A percentile compares a stretch with the other conserved stretches of the same genome.
These are phyloP conservation scores for Hebeloma cylindrosporum DNA, from an alignment of 768 basidiomycete genomes.

Conservation along the genomic window DNA sequence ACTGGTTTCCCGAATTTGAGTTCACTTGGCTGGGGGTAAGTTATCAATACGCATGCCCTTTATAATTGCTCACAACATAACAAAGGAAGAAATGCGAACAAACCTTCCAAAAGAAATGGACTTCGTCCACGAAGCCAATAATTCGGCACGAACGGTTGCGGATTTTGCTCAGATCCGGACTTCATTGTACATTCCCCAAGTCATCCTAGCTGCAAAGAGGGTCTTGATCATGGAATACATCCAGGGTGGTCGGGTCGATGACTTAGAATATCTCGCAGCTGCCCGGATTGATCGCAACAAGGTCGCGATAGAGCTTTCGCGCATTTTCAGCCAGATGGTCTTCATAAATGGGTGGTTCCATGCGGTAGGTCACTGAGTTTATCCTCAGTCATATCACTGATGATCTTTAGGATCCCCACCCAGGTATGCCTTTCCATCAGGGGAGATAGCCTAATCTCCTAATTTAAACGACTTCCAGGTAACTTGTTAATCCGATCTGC, in stretches of 20 bases:
- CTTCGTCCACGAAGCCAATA: slow-evolving; percentile 86
- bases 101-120: slow-evolving; percentile 95
- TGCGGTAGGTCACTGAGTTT: slow-evolving; percentile 49
- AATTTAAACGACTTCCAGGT: slow-evolving; percentile 40
- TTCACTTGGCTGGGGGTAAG: slow-evolving; percentile 84
- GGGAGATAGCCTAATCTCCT: not conserved
- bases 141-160: slow-evolving; percentile 65
- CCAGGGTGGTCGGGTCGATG: slow-evolving; percentile 85
- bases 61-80: slow-evolving; percentile 36
- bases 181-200: slow-evolving; percentile 85
- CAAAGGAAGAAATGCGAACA: slow-evolving; percentile 86
- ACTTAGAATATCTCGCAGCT: slow-evolving; percentile 77
- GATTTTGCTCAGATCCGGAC: slow-evolving; percentile 74
- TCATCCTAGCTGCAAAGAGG: slow-evolving; percentile 78
- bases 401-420: slow-evolving; percentile 73
- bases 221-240: slow-evolving; percentile 96
- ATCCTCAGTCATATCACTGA: slow-evolving; percentile 1
- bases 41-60: not conserved
- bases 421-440: slow-evolving; percentile 44
- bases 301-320: slow-evolving; percentile 85
- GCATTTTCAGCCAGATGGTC: slow-evolving; percentile 95
- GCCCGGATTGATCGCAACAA: slow-evolving; percentile 90
- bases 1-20: slow-evolving; percentile 94
- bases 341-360: slow-evolving; percentile 93
- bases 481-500: slow-evolving; percentile 90